Evolutionary conservation across 2,329 filamentous ascomycete genomes (phyloP), one percentile per base, ranked within the genome.

Genomic region (Zalaria sp.): DNA sequence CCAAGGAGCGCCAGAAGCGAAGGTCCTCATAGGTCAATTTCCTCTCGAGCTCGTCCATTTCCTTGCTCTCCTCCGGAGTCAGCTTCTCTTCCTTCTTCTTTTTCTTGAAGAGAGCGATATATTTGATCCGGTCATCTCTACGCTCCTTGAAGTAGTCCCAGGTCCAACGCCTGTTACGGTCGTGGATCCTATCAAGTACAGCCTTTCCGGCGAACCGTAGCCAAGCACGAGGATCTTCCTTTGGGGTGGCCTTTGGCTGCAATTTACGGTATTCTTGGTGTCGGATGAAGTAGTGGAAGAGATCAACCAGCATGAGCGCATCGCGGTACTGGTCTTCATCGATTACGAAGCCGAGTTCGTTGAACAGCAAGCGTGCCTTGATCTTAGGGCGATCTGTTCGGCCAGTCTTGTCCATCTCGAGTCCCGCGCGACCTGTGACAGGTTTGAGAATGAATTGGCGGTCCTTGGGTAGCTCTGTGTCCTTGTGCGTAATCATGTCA

Each of bases 311-410:
- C 91, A 98, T 98, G 44, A 99, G 66, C 4, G 82, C 86, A 63
- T 99, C 91, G 27, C 93, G 83, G 57, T 99, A 99, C 59, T 99
- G 91, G 50, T 95, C 78, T 50, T 98, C 89, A 51, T 99, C 93
- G 28, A 99, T 73, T n/a, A 96, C 84, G 48, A 99, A 81, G 39
- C 93, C 91, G 44, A 99, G 88, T 57, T 99, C 93, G 56, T 99
- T 89, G 53, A 99, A 99, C 2, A 96, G 66, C 11, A 98, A 65
- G 34, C 83, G 83, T 27, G 88, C 85, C 62, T 95, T 96, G 66
- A 91, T 80, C 55, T 89, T 91, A 3, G 91, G 84, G 10, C 75
- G 71, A 43, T 84, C 79, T 27, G 75, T 63, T 51, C 85, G 83
- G 26, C 85, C 87, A 1, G 84, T 88, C 63, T 98, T 98, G 66